Evolutionary conservation across 1,284 basidiomycete species (phyloP).

Genomic region (Caloboletus firmus): DNA sequence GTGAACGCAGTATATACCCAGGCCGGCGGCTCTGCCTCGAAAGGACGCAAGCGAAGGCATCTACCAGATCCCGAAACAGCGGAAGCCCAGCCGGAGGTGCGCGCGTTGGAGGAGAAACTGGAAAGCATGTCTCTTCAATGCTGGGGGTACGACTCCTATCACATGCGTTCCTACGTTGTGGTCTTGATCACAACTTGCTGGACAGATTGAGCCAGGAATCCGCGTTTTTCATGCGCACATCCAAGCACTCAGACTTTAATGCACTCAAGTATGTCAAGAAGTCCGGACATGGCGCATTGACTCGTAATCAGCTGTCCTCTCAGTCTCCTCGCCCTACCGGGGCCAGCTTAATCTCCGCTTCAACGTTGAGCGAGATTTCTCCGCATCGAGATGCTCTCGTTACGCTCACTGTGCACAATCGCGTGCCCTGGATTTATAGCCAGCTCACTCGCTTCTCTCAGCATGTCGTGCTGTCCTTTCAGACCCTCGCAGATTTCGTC

Average conservation of each 20-base stretch:
- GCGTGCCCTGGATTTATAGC: constrained; percentile 59
- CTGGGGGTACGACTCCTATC: constrained; percentile 50
- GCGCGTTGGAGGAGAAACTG: constrained; percentile 48
- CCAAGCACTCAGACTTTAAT: constrained; percentile 67
- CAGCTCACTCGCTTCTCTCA: constrained; percentile 63
- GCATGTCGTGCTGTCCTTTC: constrained; percentile 65
- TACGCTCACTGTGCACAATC: constrained; percentile 58
- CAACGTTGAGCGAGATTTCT: constrained; percentile 4
- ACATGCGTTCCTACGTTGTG: neutral
- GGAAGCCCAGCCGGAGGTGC: constrained; percentile 42
- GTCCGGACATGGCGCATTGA: constrained; percentile 22
- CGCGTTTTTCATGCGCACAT: constrained; percentile 59
- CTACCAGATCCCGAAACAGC: constrained; percentile 34
- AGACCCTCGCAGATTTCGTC: constrained; percentile 67
- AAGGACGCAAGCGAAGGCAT: constrained; percentile 46
- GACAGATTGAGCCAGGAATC: constrained; percentile 53
- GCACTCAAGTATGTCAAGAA: constrained; percentile 44
- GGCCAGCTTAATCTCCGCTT: neutral
- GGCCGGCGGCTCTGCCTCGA: constrained; percentile 41
- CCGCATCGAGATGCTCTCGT: constrained; percentile 48
- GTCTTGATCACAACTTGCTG: neutral
- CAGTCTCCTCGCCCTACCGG: neutral
- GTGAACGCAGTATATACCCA: constrained; percentile 46
- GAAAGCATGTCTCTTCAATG: constrained; percentile 51
- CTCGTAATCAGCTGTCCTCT: constrained; percentile 16